These are phyloP conservation scores for Leptosphaerulina australis DNA, from an alignment of 2,329 filamentous ascomycete species.

Conservation along the genomic window DNA sequence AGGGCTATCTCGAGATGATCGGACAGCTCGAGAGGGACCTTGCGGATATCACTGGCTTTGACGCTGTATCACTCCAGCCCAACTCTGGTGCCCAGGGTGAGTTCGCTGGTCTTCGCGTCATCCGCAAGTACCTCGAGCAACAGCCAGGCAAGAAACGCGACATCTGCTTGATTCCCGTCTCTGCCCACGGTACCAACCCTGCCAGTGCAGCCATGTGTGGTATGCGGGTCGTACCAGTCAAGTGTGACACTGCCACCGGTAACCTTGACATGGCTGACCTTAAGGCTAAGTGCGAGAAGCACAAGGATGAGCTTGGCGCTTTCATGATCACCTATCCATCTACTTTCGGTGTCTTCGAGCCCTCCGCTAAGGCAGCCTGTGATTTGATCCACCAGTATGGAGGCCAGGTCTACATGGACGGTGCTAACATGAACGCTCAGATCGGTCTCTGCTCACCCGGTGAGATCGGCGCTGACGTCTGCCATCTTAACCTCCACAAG, in stretches of 20 bases:
- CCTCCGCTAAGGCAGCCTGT: conserved; percentile 82
- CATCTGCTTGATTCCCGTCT: conserved; percentile 92
- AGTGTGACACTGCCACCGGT: conserved; percentile 84
- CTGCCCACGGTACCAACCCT: conserved; percentile 94
- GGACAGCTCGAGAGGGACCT: conserved; percentile 76
- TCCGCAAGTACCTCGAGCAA: conserved; percentile 80
- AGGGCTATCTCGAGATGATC: conserved; percentile 74
- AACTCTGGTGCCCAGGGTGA: conserved; percentile 97
- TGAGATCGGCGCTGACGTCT: conserved; percentile 94
- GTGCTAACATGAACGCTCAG: conserved; percentile 98
- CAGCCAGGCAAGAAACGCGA: conserved; percentile 74
- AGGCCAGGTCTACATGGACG: conserved; percentile 98
- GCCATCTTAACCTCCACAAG: conserved; percentile 97
- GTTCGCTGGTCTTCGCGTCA: conserved; percentile 86
- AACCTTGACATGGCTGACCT: conserved; percentile 89
- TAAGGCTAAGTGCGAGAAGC: conserved; percentile 84
- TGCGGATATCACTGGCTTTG: conserved; percentile 84
- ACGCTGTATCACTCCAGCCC: conserved; percentile 86
- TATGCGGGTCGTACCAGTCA: conserved; percentile 90
- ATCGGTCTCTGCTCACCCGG: conserved; percentile 94
- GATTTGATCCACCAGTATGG: conserved; percentile 84
- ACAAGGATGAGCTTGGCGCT: conserved; percentile 82
- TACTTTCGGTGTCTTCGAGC: conserved; percentile 95
- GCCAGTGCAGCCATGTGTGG: conserved; percentile 95
- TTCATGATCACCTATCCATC: conserved; percentile 98